Base-by-base conservation (phyloP, 2,329 filamentous ascomycete species). In the Colletotrichum orchidophilum region DNA sequence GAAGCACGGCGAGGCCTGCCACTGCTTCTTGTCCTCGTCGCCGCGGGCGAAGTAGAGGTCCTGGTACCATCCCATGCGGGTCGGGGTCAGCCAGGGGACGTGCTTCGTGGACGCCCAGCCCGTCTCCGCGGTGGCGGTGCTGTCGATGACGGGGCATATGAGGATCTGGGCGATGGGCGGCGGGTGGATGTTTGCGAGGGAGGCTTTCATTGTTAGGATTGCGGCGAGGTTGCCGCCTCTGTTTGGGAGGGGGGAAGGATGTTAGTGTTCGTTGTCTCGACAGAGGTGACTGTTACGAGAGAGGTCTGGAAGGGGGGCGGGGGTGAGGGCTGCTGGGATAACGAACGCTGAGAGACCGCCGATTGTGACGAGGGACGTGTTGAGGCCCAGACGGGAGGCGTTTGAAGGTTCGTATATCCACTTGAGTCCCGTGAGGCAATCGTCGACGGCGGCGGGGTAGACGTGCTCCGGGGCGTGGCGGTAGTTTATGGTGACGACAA, bases 1-100 rank as follows among this genome's bases (percentile, higher is more conserved):
- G n/a, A 75, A 61, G 35, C 79, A 79, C 5, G 80, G 80, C 18
- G 78, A 80, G 3, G 79, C 78, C 18, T 81, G 76, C 75, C 79
- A 81, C 42, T 71, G 72, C 9, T 57, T 62, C 35, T 73, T 76
- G 15, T 79, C 72, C 1, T 73, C 71, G 8, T 73, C 72, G 12
- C 74, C 63, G n/a, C 72, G 72, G 1, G 77, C 58, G 24, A 82
- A 74, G 53, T 81, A 82, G 62, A 80, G 76, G 29, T 75, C 69
- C n/a, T 80, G 79, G 62, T 82, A 82, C 77, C 79, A 81, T n/a
- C 74, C 73, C 77, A 82, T 79, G 9, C 80, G 76, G 3, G 71
- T 58, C 5, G 79, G 76, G 1, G 78, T 81, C 27, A 80, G 77
- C 77, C 78, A 82, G 18, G 79, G 79, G 18, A 77, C 78, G 35